phyloP scores from a whole-genome alignment of 139 green algal genomes.

The Picochlorum costavermella region DNA sequence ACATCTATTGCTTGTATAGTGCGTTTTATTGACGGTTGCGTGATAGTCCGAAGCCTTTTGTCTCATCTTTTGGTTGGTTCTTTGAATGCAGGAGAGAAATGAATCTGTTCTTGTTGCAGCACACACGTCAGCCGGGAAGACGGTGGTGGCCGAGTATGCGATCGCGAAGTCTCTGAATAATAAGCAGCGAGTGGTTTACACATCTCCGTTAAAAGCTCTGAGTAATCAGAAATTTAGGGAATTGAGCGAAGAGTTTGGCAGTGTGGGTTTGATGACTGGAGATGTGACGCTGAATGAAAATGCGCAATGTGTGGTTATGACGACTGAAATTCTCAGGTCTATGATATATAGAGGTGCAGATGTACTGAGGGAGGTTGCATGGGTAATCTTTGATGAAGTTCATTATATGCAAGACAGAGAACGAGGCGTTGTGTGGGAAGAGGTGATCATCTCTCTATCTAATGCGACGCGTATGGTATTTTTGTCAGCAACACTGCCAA shows the following conservation, averaged over 20 bases:
- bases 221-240: conserved; percentile 97
- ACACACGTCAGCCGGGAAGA: conserved; percentile 91
- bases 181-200: conserved; percentile 87
- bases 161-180: conserved; percentile 71
- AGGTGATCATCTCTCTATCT: conserved; percentile 94
- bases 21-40: conserved; percentile 20
- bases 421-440: conserved; percentile 98
- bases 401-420: conserved; percentile 88
- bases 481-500: conserved; percentile 84
- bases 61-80: neutral
- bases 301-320: conserved; percentile 94
- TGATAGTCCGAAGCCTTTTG: neutral
- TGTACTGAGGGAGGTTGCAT: conserved; percentile 80
- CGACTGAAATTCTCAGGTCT: conserved; percentile 92
- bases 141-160: conserved; percentile 90
- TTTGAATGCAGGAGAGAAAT: conserved; percentile 54
- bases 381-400: conserved; percentile 98
- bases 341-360: conserved; percentile 85
- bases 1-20: conserved; percentile 69
- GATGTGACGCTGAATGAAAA: conserved; percentile 88
- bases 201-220: conserved; percentile 91
- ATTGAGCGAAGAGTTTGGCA: conserved; percentile 72
- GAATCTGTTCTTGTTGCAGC: conserved; percentile 88
- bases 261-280: conserved; percentile 74
- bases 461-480: conserved; percentile 60